A percentile compares a stretch with the other conserved stretches of the same genome.
Evolutionary conservation across 1,139 yeast species (phyloP).

Genomic region (Hemisphaericaspora xylofermentans): DNA sequence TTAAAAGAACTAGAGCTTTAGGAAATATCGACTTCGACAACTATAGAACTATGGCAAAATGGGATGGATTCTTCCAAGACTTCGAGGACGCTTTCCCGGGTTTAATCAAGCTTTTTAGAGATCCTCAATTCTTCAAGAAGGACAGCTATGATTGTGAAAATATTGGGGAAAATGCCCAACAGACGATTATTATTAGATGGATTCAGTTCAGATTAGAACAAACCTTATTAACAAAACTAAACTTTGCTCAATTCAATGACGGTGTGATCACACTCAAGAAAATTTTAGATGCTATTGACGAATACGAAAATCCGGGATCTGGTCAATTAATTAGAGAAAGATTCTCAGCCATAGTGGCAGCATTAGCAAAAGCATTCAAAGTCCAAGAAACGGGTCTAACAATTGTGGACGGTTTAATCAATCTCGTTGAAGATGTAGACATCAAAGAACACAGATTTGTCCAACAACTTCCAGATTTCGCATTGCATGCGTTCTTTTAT

Average conservation of each 20-base stretch:
- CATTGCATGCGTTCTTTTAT: background rate
- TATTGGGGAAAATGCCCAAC: background rate
- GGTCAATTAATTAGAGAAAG: background rate
- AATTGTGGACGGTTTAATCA: background rate
- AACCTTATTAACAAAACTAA: background rate
- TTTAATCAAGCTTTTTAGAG: background rate
- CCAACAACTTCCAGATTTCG: background rate
- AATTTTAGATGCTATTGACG: background rate
- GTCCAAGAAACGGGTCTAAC: too few relatives aligned
- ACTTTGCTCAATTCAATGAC: background rate
- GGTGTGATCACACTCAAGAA: background rate
- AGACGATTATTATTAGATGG: background rate
- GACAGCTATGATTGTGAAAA: background rate
- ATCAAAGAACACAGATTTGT: background rate
- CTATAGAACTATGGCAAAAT: background rate
- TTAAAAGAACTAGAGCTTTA: too few relatives aligned
- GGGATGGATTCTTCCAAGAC: background rate
- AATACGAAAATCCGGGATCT: background rate
- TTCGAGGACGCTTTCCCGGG: background rate
- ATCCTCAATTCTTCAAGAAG: background rate
- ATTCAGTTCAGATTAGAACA: background rate
- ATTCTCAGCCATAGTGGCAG: background rate
- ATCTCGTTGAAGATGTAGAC: background rate
- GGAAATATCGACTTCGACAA: too few relatives aligned
- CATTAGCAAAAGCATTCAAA: too few relatives aligned